Percentiles rank a stretch among this genome's conserved stretches.
These are phyloP conservation scores for Camillea tinctor DNA, from an alignment of 2,329 filamentous ascomycete species.

Conservation along the genomic window DNA sequence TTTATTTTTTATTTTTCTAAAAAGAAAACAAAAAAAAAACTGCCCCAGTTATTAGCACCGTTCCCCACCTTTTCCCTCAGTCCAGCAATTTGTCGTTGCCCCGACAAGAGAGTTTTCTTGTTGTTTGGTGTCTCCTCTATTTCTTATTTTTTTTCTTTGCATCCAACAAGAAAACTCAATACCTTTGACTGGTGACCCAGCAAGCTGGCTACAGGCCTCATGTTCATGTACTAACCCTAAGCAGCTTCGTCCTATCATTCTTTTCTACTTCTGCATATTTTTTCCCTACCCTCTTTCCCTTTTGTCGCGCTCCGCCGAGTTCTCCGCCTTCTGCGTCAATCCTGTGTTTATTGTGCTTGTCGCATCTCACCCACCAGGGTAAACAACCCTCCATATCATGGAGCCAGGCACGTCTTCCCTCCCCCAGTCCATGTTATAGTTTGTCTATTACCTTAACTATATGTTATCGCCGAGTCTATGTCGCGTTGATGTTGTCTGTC, in stretches of 20 bases:
- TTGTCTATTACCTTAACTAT: background rate
- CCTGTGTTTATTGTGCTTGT: constrained; percentile 28
- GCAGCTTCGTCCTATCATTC: constrained; percentile 4
- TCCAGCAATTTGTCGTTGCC: constrained; percentile 27
- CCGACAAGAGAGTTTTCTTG: constrained; percentile 32
- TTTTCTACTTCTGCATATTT: constrained; percentile 1
- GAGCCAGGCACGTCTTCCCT: constrained; percentile 23
- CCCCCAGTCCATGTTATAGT: background rate
- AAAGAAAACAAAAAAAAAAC: too few relatives aligned
- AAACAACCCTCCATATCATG: constrained; percentile 31
- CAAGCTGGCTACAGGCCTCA: constrained; percentile 14
- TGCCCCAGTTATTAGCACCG: background rate
- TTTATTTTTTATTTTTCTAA: background rate
- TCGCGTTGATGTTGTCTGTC: background rate
- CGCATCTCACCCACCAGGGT: constrained; percentile 25
- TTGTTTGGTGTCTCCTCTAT: constrained; percentile 28
- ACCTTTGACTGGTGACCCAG: constrained; percentile 12
- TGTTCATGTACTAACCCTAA: constrained; percentile 16
- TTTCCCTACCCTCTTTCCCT: constrained; percentile 1
- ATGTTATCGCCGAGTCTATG: background rate
- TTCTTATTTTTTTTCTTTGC: constrained; percentile 24
- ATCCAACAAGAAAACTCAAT: constrained; percentile 17
- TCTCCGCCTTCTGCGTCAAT: constrained; percentile 3
- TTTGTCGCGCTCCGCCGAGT: background rate
- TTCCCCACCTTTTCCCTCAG: constrained; percentile 11